A percentile compares a stretch with the other conserved stretches of the same genome.
phyloP scores from a whole-genome alignment of 257 asterid genomes.

The Gynochthodes officinalis region DNA sequence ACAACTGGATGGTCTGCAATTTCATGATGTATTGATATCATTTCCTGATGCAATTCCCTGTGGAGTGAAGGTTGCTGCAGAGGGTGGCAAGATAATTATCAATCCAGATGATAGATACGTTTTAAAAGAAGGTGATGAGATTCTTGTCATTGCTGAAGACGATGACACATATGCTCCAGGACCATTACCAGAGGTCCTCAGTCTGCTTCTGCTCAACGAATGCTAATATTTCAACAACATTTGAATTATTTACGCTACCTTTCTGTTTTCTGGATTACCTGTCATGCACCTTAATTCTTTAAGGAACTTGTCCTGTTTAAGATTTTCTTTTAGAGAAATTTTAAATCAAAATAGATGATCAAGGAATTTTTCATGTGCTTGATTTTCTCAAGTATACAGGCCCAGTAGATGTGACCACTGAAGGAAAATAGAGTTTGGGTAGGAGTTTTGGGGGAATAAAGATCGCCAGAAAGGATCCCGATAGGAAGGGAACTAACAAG shows the following conservation, averaged over 20 bases:
- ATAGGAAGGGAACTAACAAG: neutral
- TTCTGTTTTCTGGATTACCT: neutral
- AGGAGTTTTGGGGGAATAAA: neutral
- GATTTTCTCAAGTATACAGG: neutral
- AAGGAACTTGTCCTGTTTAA: too few species aligned
- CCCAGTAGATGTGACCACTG: neutral
- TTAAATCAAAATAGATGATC: neutral
- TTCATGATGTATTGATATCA: slow-evolving; percentile 70
- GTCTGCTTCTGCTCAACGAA: neutral
- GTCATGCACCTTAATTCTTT: neutral
- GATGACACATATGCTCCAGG: slow-evolving; percentile 96
- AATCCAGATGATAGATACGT: slow-evolving; percentile 86
- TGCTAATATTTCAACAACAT: neutral
- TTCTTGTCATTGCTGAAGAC: slow-evolving; percentile 97
- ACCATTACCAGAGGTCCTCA: slow-evolving; percentile 77
- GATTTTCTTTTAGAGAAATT: neutral
- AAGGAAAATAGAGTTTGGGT: neutral
- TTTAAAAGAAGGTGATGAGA: slow-evolving; percentile 83
- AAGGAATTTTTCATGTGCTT: neutral
- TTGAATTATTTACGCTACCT: neutral
- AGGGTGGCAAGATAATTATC: slow-evolving; percentile 76
- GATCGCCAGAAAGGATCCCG: neutral
- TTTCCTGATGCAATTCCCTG: slow-evolving; percentile 96
- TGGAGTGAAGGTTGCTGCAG: slow-evolving; percentile 83
- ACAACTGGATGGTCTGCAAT: slow-evolving; percentile 66